These are phyloP conservation scores for Trametes polyzona DNA, from an alignment of 1,284 basidiomycete genomes.

Conservation along the genomic window DNA sequence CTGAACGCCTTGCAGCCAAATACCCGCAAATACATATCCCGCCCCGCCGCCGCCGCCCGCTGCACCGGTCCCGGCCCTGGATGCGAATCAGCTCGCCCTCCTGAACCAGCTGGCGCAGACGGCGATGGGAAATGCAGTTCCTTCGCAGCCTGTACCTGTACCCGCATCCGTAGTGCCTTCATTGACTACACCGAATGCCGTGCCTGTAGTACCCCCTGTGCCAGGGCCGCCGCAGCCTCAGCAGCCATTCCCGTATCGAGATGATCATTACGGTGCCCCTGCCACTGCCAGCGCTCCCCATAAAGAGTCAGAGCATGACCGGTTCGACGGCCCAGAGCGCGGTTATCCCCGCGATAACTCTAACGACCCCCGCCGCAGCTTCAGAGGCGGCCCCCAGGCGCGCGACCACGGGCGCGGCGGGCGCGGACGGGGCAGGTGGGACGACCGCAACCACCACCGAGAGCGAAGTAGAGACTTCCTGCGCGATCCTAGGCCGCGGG, in stretches of 20 bases:
- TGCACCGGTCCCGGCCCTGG: constrained; percentile 44
- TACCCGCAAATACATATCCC: constrained; percentile 53
- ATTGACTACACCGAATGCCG: constrained; percentile 35
- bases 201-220: constrained; percentile 38
- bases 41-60: constrained; percentile 24
- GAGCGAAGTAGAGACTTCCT: constrained; percentile 37
- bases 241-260: constrained; percentile 44
- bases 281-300: constrained; percentile 29
- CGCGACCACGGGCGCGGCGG: constrained; percentile 52
- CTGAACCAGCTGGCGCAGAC: constrained; percentile 74
- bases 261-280: constrained; percentile 44
- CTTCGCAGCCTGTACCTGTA: constrained; percentile 36
- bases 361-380: constrained; percentile 31
- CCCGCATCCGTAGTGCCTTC: constrained; percentile 38
- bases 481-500: constrained; percentile 42
- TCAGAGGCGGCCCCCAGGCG: constrained; percentile 42
- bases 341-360: constrained; percentile 43
- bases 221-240: constrained; percentile 40
- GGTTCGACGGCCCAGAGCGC: constrained; percentile 53
- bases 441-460: constrained; percentile 49
- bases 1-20: constrained; percentile 54
- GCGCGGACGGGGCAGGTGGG: constrained; percentile 49
- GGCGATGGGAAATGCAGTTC: constrained; percentile 46
- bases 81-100: constrained; percentile 64
- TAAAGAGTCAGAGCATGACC: constrained; percentile 50